Percentiles rank a stretch among this genome's conserved stretches.
These are phyloP conservation scores for Paecilomyces niveus DNA, from an alignment of 2,329 filamentous ascomycete species.

Conservation along the genomic window DNA sequence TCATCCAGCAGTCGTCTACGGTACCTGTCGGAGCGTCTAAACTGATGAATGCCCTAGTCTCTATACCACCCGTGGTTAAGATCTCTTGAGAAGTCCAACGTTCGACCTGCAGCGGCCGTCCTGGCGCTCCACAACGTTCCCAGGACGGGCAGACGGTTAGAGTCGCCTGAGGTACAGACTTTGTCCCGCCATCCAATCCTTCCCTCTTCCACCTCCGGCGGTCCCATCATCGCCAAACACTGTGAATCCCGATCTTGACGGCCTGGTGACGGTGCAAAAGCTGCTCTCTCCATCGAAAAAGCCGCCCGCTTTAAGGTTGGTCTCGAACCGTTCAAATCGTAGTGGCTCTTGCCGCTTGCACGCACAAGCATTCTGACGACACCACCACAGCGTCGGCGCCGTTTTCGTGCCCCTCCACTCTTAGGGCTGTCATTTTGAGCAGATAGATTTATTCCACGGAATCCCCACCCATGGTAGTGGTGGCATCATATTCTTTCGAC, in stretches of 20 bases:
- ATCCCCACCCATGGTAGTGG: conserved; percentile 18
- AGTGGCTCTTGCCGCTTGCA: conserved; percentile 26
- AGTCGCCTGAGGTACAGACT: neutral
- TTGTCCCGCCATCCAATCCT: neutral
- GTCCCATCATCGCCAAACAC: neutral
- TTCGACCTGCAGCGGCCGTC: conserved; percentile 6
- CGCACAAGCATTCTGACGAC: conserved; percentile 22
- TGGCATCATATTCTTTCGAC: conserved; percentile 11
- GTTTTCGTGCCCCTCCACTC: conserved; percentile 19
- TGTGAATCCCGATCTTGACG: neutral
- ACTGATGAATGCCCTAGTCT: conserved; percentile 19
- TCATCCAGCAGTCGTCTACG: conserved; percentile 14
- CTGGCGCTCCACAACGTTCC: conserved; percentile 3
- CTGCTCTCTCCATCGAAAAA: neutral
- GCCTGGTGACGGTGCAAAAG: neutral
- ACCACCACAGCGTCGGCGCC: conserved; percentile 18
- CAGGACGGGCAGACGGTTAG: neutral
- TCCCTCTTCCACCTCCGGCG: neutral
- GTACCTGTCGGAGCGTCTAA: conserved; percentile 25
- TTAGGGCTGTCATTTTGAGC: conserved; percentile 13
- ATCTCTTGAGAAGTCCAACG: conserved; percentile 3
- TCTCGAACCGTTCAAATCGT: conserved; percentile 20
- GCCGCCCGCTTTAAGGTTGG: conserved; percentile 12
- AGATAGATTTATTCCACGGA: conserved; percentile 8
- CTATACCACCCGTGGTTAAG: conserved; percentile 24